phyloP scores from a whole-genome alignment of 1,139 yeast genomes.

The Protomyces lactucae-debilis region DNA sequence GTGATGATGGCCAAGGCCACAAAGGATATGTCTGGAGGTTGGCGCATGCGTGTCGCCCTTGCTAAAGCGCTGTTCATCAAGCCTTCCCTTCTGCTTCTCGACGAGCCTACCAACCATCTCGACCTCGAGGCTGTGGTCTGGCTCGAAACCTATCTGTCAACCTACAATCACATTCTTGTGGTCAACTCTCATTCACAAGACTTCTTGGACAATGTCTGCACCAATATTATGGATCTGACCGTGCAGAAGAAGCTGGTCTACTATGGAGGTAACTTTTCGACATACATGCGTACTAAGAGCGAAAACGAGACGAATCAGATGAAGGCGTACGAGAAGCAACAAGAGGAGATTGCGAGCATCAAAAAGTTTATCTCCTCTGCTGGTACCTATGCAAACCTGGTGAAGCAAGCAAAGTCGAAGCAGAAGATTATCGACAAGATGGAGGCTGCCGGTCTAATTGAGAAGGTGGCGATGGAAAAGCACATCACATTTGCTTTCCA shows the following conservation, averaged over 20 bases:
- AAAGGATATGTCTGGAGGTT: slow-evolving; percentile 98
- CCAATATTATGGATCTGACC: slow-evolving; percentile 98
- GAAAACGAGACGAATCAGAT: slow-evolving; percentile 96
- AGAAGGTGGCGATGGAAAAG: slow-evolving; percentile 86
- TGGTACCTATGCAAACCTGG: slow-evolving; percentile 99
- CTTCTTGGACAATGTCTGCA: slow-evolving; percentile 98
- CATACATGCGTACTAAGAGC: slow-evolving; percentile 86
- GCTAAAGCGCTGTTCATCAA: slow-evolving; percentile 80
- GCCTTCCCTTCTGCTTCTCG: slow-evolving; percentile 78
- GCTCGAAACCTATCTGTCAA: slow-evolving; percentile 96
- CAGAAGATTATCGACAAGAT: slow-evolving; percentile 98
- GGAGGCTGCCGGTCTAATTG: slow-evolving; percentile 98
- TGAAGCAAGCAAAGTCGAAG: slow-evolving; percentile 97
- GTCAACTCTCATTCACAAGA: slow-evolving; percentile 98
- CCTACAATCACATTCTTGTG: slow-evolving; percentile 87
- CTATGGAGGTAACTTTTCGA: slow-evolving; percentile 98
- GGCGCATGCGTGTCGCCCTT: slow-evolving; percentile 89
- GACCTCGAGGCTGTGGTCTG: slow-evolving; percentile 96
- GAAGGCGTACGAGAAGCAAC: slow-evolving; percentile 84
- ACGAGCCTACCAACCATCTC: slow-evolving; percentile 99
- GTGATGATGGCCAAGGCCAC: slow-evolving; percentile 82
- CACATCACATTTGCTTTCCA: slow-evolving; percentile 93
- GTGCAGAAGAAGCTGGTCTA: slow-evolving; percentile 56
- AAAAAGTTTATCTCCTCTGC: slow-evolving; percentile 98
- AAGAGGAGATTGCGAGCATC: slow-evolving; percentile 93